Conservation (phyloP, 352 stramenopile species). For the Thalassiosira hispida region DNA sequence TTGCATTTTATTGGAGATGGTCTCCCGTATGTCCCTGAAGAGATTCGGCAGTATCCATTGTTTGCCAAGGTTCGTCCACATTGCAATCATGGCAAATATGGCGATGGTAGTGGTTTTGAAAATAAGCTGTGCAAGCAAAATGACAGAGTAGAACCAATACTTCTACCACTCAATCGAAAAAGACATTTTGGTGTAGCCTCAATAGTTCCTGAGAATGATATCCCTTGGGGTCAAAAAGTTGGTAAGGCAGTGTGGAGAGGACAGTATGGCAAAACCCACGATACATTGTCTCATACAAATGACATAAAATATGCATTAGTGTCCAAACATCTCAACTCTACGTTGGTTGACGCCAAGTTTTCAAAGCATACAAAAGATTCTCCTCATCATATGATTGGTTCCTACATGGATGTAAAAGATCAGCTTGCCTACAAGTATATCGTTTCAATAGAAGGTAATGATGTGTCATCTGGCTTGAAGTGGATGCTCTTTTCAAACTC, state of each 20-base stretch:
- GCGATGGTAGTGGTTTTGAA: conserved; percentile 8
- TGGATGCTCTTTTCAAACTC: conserved; percentile 79
- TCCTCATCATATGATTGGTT: conserved; percentile 30
- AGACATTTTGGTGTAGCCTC: conserved; percentile 46
- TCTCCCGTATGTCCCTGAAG: conserved; percentile 39
- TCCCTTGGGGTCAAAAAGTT: conserved; percentile 48
- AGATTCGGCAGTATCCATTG: conserved; percentile 51
- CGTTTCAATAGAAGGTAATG: conserved; percentile 76
- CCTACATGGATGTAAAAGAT: conserved; percentile 56
- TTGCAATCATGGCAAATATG: conserved; percentile 13
- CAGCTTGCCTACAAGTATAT: conserved; percentile 78
- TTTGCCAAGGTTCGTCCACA: conserved; percentile 54
- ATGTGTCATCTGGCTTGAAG: conserved; percentile 35
- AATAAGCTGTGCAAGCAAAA: conserved; percentile 26
- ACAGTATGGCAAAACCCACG: conserved; percentile 41
- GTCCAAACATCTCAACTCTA: conserved; percentile 65
- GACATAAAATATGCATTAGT: conserved; percentile 71
- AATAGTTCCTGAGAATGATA: conserved; percentile 50
- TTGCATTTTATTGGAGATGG: conserved; percentile 57
- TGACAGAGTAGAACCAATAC: conserved; percentile 37
- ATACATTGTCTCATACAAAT: conserved; percentile 27
- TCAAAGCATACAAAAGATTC: conserved; percentile 53
- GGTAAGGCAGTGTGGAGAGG: conserved; percentile 56
- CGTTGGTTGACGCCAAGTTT: conserved; percentile 70
- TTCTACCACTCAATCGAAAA: conserved; percentile 60